These are phyloP conservation scores for Suhomyces bribrorum DNA, from an alignment of 1,139 yeast genomes.

Conservation along the genomic window DNA sequence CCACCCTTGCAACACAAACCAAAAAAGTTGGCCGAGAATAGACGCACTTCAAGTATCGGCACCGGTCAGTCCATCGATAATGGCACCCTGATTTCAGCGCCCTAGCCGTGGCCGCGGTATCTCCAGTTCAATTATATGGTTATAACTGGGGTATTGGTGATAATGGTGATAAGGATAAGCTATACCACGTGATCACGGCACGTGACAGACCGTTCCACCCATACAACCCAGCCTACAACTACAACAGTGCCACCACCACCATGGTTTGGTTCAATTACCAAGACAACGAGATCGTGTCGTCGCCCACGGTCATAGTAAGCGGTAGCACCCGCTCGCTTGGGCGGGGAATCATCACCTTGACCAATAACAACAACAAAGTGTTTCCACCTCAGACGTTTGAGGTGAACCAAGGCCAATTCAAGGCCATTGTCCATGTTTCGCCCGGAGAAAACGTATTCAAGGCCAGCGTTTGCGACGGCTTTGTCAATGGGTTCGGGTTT, in stretches of 20 bases:
- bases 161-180: no score
- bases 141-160: no score
- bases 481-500: constrained; percentile 31
- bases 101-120: no score
- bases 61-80: no score
- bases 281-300: constrained; percentile 42
- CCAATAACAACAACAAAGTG: constrained; percentile 43
- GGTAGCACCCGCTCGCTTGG: constrained; percentile 28
- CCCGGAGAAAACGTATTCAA: constrained; percentile 59
- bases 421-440: constrained; percentile 69
- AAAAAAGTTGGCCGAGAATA: no score
- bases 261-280: constrained; percentile 30
- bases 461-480: constrained; percentile 28
- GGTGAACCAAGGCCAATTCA: constrained; percentile 69
- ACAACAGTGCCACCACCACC: neutral
- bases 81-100: no score
- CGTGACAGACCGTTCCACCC: neutral
- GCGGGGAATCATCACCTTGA: constrained; percentile 34
- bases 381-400: constrained; percentile 77
- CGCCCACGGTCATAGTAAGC: constrained; percentile 42
- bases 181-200: no score
- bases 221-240: neutral
- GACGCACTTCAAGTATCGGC: no score
- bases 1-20: no score
- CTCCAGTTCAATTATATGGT: no score